Percentiles rank a stretch among this genome's conserved stretches.
phyloP scores from a whole-genome alignment of 495 filamentous ascomycete genomes.

The Glutinoglossum americanum region DNA sequence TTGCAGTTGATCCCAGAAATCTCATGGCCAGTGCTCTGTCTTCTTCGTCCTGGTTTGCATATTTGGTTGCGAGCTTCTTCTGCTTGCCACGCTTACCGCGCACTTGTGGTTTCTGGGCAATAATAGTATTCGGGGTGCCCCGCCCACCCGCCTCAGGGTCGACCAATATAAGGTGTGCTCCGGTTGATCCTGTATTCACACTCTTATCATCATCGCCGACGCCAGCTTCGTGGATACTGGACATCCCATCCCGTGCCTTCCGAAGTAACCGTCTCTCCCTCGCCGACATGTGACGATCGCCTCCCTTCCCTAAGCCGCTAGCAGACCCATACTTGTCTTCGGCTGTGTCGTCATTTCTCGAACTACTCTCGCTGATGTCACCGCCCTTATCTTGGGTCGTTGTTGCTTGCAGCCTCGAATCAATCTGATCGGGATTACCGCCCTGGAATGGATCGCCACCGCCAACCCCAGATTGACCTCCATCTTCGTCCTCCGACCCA shows the following conservation, averaged over 20 bases:
- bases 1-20: constrained; percentile 52
- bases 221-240: neutral
- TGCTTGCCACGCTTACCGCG: constrained; percentile 70
- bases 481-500: constrained; percentile 9
- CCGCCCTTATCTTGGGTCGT: neutral
- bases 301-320: constrained; percentile 12
- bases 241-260: constrained; percentile 17
- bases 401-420: neutral
- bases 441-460: neutral
- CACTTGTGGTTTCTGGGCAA: constrained; percentile 16
- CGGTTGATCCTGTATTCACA: neutral
- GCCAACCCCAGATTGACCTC: neutral
- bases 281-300: constrained; percentile 25
- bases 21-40: constrained; percentile 66
- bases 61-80: constrained; percentile 76
- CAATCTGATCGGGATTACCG: neutral
- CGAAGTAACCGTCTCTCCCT: constrained; percentile 26
- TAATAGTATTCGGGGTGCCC: neutral
- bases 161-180: neutral
- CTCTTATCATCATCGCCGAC: neutral
- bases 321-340: constrained; percentile 15
- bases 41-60: constrained; percentile 85
- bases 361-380: neutral
- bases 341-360: neutral
- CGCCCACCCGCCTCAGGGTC: neutral